Evolutionary conservation across 306 rosid species (phyloP).

Genomic region (Vigna nakashimae): DNA sequence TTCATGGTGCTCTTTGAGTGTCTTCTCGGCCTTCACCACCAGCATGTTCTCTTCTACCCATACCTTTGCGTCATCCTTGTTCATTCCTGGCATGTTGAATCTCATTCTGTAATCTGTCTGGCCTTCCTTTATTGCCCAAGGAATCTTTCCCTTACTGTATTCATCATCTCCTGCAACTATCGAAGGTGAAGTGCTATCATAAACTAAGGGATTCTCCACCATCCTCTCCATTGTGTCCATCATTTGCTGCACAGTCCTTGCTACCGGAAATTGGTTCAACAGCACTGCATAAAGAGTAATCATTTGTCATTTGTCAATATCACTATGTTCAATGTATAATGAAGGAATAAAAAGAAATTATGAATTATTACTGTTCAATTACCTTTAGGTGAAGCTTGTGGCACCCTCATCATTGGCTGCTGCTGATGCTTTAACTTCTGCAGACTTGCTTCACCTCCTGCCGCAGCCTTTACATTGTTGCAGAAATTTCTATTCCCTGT

Average conservation of each 20-base stretch:
- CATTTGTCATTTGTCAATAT: slow-evolving; percentile 19
- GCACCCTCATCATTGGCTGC: slow-evolving; percentile 34
- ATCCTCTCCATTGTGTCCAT: slow-evolving; percentile 53
- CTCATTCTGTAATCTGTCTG: slow-evolving; percentile 41
- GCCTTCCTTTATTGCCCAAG: slow-evolving; percentile 51
- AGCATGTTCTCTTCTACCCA: slow-evolving; percentile 52
- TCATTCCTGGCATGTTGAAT: slow-evolving; percentile 52
- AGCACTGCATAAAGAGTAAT: slow-evolving; percentile 18
- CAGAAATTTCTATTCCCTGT: slow-evolving; percentile 12
- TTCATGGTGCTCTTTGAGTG: slow-evolving; percentile 7
- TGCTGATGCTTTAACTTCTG: slow-evolving; percentile 42
- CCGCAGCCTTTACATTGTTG: slow-evolving; percentile 39
- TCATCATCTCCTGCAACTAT: slow-evolving; percentile 36
- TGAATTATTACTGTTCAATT: slow-evolving; percentile 13
- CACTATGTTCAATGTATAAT: background rate
- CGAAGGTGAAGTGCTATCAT: slow-evolving; percentile 37
- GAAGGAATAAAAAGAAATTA: background rate
- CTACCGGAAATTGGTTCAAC: slow-evolving; percentile 48
- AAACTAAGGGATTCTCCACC: slow-evolving; percentile 42
- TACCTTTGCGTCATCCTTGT: slow-evolving; percentile 50
- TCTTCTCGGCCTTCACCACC: slow-evolving; percentile 50
- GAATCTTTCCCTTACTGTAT: slow-evolving; percentile 35
- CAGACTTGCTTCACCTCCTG: slow-evolving; percentile 34
- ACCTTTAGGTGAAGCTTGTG: slow-evolving; percentile 46
- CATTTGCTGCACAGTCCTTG: slow-evolving; percentile 49